phyloP scores from a whole-genome alignment of 2,329 filamentous ascomycete species.

The Calonectria hongkongensis region DNA sequence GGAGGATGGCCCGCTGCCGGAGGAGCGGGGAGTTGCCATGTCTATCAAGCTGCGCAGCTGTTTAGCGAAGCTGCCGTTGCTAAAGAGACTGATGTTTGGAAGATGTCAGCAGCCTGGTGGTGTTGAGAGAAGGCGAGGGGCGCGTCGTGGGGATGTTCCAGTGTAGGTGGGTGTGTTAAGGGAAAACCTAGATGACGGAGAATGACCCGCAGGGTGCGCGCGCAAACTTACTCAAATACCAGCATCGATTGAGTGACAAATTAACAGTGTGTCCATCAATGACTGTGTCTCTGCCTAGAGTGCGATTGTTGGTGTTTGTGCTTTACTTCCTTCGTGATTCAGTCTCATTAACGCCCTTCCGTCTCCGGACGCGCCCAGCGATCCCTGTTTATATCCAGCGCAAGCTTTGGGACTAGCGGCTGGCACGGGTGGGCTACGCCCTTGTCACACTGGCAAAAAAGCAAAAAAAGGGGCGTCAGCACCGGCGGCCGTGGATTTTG shows the following conservation, averaged over 20 bases:
- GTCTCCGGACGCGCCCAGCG: conserved; percentile 49
- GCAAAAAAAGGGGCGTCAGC: conserved; percentile 47
- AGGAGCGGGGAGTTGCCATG: conserved; percentile 51
- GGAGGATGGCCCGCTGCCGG: conserved; percentile 41
- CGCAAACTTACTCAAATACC: conserved; percentile 54
- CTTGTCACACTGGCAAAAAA: conserved; percentile 46
- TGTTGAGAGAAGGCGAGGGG: conserved; percentile 32
- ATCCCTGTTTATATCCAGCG: conserved; percentile 53
- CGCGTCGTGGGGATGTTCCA: conserved; percentile 15
- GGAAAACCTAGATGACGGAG: conserved; percentile 25
- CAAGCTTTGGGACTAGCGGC: conserved; percentile 52
- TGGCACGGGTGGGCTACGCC: conserved; percentile 51
- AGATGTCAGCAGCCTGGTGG: conserved; percentile 40
- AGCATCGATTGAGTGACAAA: conserved; percentile 51
- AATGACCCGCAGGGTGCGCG: neutral
- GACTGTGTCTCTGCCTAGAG: conserved; percentile 31
- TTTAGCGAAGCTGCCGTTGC: conserved; percentile 53
- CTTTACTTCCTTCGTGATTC: conserved; percentile 45
- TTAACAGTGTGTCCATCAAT: conserved; percentile 33
- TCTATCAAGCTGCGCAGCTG: conserved; percentile 57
- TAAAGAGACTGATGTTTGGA: conserved; percentile 50
- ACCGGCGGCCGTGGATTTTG: conserved; percentile 28
- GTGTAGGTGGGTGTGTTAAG: conserved; percentile 18
- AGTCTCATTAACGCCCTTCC: conserved; percentile 41
- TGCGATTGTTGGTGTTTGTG: conserved; percentile 25